Conservation (phyloP, 2,329 filamentous ascomycete species). For the Penicillium sp. region DNA sequence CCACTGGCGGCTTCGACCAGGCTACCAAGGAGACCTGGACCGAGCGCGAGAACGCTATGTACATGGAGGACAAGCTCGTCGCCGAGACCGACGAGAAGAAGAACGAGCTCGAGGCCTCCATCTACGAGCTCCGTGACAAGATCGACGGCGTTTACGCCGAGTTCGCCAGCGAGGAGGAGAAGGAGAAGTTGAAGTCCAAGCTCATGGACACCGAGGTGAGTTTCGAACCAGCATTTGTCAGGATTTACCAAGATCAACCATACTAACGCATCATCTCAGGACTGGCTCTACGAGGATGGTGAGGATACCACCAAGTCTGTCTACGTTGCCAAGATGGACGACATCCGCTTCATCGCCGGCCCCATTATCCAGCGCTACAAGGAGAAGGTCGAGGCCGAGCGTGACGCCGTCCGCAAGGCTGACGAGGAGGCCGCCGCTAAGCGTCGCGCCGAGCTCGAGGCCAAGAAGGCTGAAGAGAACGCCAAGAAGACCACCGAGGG, state of each 20-base stretch:
- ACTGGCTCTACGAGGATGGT: slow-evolving; percentile 97
- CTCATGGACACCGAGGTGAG: slow-evolving; percentile 83
- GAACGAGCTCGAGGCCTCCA: slow-evolving; percentile 97
- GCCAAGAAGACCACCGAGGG: slow-evolving; percentile 44
- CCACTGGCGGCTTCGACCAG: slow-evolving; percentile 76
- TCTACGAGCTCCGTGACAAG: slow-evolving; percentile 96
- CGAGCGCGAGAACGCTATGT: slow-evolving; percentile 87
- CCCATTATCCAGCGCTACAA: slow-evolving; percentile 93
- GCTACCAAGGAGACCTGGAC: slow-evolving; percentile 63
- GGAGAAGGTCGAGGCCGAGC: slow-evolving; percentile 88
- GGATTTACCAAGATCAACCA: slow-evolving; percentile 9
- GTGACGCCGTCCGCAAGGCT: slow-evolving; percentile 65
- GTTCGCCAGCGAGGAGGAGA: slow-evolving; percentile 88
- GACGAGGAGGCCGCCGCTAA: slow-evolving; percentile 66
- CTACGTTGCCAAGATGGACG: slow-evolving; percentile 93
- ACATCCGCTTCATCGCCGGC: slow-evolving; percentile 85
- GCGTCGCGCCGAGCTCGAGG: slow-evolving; percentile 66
- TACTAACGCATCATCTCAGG: slow-evolving; percentile 54
- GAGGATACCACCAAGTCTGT: slow-evolving; percentile 91
- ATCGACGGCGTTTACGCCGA: slow-evolving; percentile 88
- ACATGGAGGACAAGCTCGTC: slow-evolving; percentile 97
- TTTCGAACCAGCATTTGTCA: neutral
- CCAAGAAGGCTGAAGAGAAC: slow-evolving; percentile 57
- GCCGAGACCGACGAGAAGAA: slow-evolving; percentile 99
- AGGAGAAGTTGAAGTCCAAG: slow-evolving; percentile 79